These are phyloP conservation scores for Dictyostelium brefeldianum DNA, from an alignment of 78 protist species.

Conservation along the genomic window DNA sequence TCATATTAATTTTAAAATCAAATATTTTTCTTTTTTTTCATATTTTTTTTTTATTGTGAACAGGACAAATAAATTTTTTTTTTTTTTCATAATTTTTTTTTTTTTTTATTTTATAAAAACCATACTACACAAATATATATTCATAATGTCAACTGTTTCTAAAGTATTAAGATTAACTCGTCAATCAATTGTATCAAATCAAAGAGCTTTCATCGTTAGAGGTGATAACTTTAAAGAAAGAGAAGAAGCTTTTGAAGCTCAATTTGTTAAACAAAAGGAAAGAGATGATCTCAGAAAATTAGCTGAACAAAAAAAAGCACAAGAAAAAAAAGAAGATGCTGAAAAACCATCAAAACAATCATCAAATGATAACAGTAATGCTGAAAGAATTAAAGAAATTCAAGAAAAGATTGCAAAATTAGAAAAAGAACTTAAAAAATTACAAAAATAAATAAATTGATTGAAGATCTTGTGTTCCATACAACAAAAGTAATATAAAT, in stretches of 20 bases:
- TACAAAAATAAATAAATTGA: slow-evolving; percentile 36
- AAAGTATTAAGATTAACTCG: slow-evolving; percentile 13
- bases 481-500: slow-evolving; percentile 8
- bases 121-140: background rate
- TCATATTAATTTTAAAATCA: background rate
- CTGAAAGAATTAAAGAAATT: slow-evolving; percentile 14
- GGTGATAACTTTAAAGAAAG: slow-evolving; percentile 41
- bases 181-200: slow-evolving; percentile 2
- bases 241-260: slow-evolving; percentile 71
- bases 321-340: background rate
- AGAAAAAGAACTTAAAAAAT: slow-evolving; percentile 16
- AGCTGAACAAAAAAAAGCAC: slow-evolving; percentile 10
- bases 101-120: background rate
- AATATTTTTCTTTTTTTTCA: background rate
- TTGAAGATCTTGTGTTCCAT: background rate
- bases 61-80: background rate
- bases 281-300: slow-evolving; percentile 55
- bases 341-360: background rate
- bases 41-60: background rate
- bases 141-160: background rate
- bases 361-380: background rate
- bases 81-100: background rate
- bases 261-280: slow-evolving; percentile 65
- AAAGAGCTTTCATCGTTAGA: slow-evolving; percentile 18
- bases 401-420: slow-evolving; percentile 24